These are phyloP conservation scores for Ormosia semicastrata DNA, from an alignment of 306 rosid genomes.

Conservation along the genomic window DNA sequence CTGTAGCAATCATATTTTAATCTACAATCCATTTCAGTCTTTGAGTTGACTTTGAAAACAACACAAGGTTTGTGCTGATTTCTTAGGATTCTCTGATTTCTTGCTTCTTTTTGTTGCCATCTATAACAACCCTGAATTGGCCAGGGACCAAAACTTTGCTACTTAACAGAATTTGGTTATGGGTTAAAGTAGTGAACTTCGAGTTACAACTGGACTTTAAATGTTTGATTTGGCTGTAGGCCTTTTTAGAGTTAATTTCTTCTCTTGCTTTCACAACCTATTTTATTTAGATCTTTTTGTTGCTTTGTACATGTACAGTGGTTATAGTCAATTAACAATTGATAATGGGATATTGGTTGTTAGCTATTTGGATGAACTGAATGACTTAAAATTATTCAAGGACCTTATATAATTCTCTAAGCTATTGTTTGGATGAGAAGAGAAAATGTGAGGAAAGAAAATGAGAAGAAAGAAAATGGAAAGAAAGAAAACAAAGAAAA, in stretches of 20 bases:
- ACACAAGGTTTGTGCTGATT: not conserved
- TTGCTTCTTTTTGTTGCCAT: constrained; percentile 2
- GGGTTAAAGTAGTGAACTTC: not conserved
- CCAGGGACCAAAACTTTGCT: not conserved
- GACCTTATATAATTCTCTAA: not conserved
- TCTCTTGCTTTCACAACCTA: not conserved
- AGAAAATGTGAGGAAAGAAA: too few species aligned
- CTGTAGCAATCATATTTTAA: not conserved
- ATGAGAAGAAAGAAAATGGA: too few species aligned
- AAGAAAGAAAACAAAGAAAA: too few species aligned
- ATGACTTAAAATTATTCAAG: not conserved
- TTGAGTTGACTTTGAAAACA: not conserved
- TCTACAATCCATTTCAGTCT: not conserved
- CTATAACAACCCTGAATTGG: not conserved
- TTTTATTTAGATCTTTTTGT: not conserved
- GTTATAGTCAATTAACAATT: not conserved
- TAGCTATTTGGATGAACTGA: constrained; percentile 7
- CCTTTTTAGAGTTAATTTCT: not conserved
- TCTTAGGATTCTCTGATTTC: not conserved
- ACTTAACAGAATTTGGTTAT: not conserved
- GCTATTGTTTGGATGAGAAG: too few species aligned
- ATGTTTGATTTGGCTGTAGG: not conserved
- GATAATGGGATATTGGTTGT: constrained; percentile 10
- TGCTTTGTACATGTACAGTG: not conserved
- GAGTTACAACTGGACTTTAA: not conserved